Percentiles rank a stretch among this genome's conserved stretches.
These are phyloP conservation scores for Trichosporon ovoides DNA, from an alignment of 1,284 basidiomycete genomes.

Conservation along the genomic window DNA sequence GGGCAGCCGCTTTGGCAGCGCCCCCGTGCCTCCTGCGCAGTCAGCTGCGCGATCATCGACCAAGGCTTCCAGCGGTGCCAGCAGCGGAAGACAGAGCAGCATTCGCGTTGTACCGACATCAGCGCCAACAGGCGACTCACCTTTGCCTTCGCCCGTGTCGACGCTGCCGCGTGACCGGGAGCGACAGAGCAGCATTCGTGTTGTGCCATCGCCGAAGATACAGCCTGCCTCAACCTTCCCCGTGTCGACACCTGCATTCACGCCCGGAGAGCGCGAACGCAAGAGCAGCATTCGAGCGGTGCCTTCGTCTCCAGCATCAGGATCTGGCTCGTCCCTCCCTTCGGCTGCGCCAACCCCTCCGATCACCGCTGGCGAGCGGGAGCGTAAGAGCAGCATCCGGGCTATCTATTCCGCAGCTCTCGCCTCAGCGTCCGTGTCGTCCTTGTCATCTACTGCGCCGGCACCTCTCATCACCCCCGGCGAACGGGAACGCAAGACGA, in stretches of 20 bases:
- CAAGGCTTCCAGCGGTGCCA: neutral
- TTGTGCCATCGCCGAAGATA: neutral
- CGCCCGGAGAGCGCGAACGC: neutral
- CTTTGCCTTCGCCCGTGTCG: neutral
- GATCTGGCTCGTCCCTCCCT: neutral
- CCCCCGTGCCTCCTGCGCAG: neutral
- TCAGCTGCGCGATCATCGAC: neutral
- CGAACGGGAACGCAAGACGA: constrained; percentile 2
- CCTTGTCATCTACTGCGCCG: neutral
- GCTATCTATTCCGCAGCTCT: neutral
- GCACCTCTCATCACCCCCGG: neutral
- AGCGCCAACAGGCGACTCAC: neutral
- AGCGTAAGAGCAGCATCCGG: constrained; percentile 2
- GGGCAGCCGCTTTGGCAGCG: neutral
- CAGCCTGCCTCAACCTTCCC: neutral
- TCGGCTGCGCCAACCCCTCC: neutral
- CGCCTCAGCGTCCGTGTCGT: neutral
- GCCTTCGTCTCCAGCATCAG: neutral
- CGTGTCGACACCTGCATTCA: neutral
- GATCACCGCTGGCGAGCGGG: neutral
- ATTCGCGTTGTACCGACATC: neutral
- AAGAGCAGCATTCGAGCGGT: neutral
- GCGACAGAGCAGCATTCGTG: neutral
- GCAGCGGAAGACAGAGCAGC: neutral
- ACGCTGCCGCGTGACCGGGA: neutral